These are phyloP conservation scores for Mycena chlorophos DNA, from an alignment of 768 basidiomycete species.

Conservation along the genomic window DNA sequence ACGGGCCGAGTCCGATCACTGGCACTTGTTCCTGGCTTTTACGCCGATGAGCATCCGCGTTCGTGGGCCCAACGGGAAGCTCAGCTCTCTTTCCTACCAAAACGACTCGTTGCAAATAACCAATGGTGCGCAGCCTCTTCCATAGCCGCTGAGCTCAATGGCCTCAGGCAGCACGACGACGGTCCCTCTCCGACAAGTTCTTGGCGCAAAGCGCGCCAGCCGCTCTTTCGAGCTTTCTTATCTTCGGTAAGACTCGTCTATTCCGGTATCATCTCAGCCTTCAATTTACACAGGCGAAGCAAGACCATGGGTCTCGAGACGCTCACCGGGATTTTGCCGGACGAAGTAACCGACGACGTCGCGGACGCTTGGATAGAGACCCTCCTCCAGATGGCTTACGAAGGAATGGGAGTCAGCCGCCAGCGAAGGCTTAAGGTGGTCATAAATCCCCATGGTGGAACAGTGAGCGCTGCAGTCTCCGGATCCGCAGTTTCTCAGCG, in stretches of 20 bases:
- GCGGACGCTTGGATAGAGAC: conserved; percentile 54
- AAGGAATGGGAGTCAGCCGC: conserved; percentile 54
- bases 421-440: conserved; percentile 62
- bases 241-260: no score
- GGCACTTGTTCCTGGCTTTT: no score
- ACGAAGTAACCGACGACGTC: conserved; percentile 32
- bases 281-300: no score
- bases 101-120: no score
- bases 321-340: conserved; percentile 45
- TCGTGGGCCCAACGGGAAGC: no score
- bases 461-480: conserved; percentile 42
- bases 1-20: no score
- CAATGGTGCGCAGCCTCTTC: no score
- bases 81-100: no score
- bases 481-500: conserved; percentile 4
- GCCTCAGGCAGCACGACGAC: no score
- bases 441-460: conserved; percentile 81
- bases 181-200: conserved; percentile 52
- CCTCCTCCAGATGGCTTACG: conserved; percentile 61
- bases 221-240: conserved; percentile 50
- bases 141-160: neutral
- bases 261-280: no score
- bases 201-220: conserved; percentile 46
- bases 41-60: no score
- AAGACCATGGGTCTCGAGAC: conserved; percentile 43